Evolutionary conservation across 371 early-diverging fungal genomes (phyloP), one percentile per base, ranked within the genome.

Genomic region (Apophysomyces elegans): DNA sequence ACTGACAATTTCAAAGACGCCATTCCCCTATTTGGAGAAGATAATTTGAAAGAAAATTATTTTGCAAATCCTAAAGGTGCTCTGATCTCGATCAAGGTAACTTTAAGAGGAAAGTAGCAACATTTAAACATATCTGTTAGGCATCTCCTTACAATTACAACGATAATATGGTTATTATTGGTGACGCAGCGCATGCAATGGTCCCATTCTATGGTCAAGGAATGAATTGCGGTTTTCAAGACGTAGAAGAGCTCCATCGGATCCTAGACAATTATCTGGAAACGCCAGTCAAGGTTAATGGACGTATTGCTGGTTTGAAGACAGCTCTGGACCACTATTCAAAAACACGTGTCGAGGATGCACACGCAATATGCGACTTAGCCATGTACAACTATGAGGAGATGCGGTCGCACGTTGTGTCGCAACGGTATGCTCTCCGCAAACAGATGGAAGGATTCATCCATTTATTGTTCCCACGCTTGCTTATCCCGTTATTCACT

Each of bases 171-270:
- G 83, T 98, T 13, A 91, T 97, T 39, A 71, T 99, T 41, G 99
- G 99, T 32, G 99, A 99, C 73, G 96, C 99, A 0, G 96, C 99
- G 0, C 99, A 99, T 71, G 93, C 95, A 32, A 97, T 97, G 96
- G 98, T 99, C 0, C 99, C 99, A 6, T 99, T 99, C 71, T 98
- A 93, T 57, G 95, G 93, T 5, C 93, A 96, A 69, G 99, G 99
- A 4, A 96, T 99, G 98, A 99, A 99, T 76, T 95, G 96, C 79
- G 99, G 99, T 1, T 96, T 99, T 66, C 96, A 99, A 72, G 99
- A 99, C 67, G 87, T 95, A 14, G 83, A 88, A 44, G 87, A 89
- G n/a, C 83, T 99, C 4, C 88, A 93, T 64, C 67, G 83, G 16
- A 81, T 94, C 11, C 67, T 95, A 47, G 85, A 84, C 39, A 68